Percentiles rank a stretch among this genome's conserved stretches.
Evolutionary conservation across 371 early-diverging fungal genomes (phyloP).

Genomic region (Mucor indicus): DNA sequence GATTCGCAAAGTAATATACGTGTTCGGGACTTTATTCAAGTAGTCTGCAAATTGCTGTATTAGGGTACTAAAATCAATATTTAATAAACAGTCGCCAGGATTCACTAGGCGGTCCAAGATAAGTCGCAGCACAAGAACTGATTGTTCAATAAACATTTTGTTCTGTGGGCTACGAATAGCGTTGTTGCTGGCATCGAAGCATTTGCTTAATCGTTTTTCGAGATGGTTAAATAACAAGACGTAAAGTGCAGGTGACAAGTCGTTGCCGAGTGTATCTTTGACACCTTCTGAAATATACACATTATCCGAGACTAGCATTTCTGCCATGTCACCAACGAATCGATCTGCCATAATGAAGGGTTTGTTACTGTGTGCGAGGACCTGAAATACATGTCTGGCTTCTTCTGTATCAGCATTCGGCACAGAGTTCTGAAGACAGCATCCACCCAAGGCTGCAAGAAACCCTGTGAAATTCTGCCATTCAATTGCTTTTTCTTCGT

Average conservation of each 20-base stretch:
- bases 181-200: slow-evolving; percentile 71
- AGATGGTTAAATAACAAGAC: slow-evolving; percentile 74
- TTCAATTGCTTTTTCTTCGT: slow-evolving; percentile 43
- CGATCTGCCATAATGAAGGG: slow-evolving; percentile 60
- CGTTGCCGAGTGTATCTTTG: slow-evolving; percentile 84
- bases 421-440: no score
- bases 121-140: slow-evolving; percentile 76
- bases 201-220: slow-evolving; percentile 62
- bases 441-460: slow-evolving; percentile 66
- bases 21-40: slow-evolving; percentile 65
- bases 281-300: slow-evolving; percentile 85
- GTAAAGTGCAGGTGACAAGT: slow-evolving; percentile 77
- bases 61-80: slow-evolving; percentile 83
- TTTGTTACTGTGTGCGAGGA: no score
- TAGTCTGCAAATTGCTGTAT: slow-evolving; percentile 75
- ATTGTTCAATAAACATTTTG: slow-evolving; percentile 85
- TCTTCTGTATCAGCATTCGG: no score
- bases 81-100: slow-evolving; percentile 62
- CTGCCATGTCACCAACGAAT: slow-evolving; percentile 79
- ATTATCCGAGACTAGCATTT: slow-evolving; percentile 79
- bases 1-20: slow-evolving; percentile 65
- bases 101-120: slow-evolving; percentile 78
- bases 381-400: no score
- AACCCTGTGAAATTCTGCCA: slow-evolving; percentile 76
- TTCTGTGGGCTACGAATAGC: slow-evolving; percentile 69